phyloP scores from a whole-genome alignment of 495 filamentous ascomycete genomes.

The Chlorociboria aeruginascens region DNA sequence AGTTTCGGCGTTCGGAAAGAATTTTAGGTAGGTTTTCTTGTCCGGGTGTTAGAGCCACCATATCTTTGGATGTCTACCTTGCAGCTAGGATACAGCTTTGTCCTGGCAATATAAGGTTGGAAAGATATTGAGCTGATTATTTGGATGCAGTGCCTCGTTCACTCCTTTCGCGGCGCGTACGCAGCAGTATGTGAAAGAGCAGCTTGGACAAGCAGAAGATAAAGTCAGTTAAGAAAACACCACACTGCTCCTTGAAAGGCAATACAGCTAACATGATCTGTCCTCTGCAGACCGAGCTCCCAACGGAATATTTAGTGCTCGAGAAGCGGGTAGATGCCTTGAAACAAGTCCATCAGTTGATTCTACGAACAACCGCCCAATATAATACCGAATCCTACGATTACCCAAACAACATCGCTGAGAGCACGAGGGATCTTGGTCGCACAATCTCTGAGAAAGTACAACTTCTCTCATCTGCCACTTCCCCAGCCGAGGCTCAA shows the following conservation, averaged over 20 bases:
- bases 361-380: constrained; percentile 90
- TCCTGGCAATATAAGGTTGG: constrained; percentile 6
- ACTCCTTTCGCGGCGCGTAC: constrained; percentile 88
- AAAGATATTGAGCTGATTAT: constrained; percentile 9
- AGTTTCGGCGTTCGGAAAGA: constrained; percentile 48
- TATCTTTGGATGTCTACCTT: not conserved
- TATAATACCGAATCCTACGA: constrained; percentile 96
- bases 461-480: constrained; percentile 70
- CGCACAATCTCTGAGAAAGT: constrained; percentile 97
- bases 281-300: constrained; percentile 67
- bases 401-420: constrained; percentile 97
- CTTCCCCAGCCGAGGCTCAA: constrained; percentile 82
- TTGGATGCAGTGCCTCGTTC: constrained; percentile 45
- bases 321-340: constrained; percentile 98
- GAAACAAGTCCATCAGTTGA: constrained; percentile 92
- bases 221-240: constrained; percentile 43
- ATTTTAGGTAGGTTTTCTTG: constrained; percentile 43
- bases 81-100: constrained; percentile 8
- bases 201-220: constrained; percentile 89
- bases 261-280: not conserved
- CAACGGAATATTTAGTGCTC: constrained; percentile 93
- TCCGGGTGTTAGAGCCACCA: not conserved
- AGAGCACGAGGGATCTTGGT: constrained; percentile 77
- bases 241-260: too few species aligned
- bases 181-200: constrained; percentile 94